A percentile compares a stretch with the other conserved stretches of the same genome.
phyloP scores from a whole-genome alignment of 495 filamentous ascomycete genomes.

The Aspergillus incahuasiensis region DNA sequence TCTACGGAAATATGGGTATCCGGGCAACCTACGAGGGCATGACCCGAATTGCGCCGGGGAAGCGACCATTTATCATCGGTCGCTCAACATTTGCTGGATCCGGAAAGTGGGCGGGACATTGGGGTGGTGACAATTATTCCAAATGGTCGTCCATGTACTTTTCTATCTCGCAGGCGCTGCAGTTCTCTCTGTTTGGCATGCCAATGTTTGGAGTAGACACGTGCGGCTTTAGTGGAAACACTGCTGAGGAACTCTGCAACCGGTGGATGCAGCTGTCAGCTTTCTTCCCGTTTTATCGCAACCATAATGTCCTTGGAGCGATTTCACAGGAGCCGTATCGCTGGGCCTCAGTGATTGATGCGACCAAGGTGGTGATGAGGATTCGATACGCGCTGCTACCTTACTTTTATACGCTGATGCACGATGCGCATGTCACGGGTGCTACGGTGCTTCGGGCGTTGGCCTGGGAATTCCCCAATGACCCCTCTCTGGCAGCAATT shows the following conservation, averaged over 20 bases:
- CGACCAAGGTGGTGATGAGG: slow-evolving; percentile 62
- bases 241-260: slow-evolving; percentile 69
- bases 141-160: slow-evolving; percentile 68
- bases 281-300: slow-evolving; percentile 87
- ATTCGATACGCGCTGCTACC: slow-evolving; percentile 72
- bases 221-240: slow-evolving; percentile 73
- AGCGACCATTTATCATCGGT: slow-evolving; percentile 82
- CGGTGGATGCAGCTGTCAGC: slow-evolving; percentile 84
- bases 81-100: slow-evolving; percentile 77
- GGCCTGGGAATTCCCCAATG: slow-evolving; percentile 78
- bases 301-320: slow-evolving; percentile 66
- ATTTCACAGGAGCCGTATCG: slow-evolving; percentile 70
- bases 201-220: slow-evolving; percentile 86
- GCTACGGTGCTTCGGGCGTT: slow-evolving; percentile 77
- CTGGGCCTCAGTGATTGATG: slow-evolving; percentile 66
- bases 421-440: slow-evolving; percentile 62
- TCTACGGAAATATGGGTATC: slow-evolving; percentile 70
- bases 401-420: slow-evolving; percentile 80
- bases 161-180: slow-evolving; percentile 75
- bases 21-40: slow-evolving; percentile 78
- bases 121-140: slow-evolving; percentile 79
- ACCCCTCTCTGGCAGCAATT: slow-evolving; percentile 61
- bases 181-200: slow-evolving; percentile 76
- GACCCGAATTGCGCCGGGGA: slow-evolving; percentile 53
- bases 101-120: slow-evolving; percentile 80